A percentile compares a stretch with the other conserved stretches of the same genome.
Conservation (phyloP, 1,284 basidiomycete genomes). For the Ustilago shanxiensis region DNA sequence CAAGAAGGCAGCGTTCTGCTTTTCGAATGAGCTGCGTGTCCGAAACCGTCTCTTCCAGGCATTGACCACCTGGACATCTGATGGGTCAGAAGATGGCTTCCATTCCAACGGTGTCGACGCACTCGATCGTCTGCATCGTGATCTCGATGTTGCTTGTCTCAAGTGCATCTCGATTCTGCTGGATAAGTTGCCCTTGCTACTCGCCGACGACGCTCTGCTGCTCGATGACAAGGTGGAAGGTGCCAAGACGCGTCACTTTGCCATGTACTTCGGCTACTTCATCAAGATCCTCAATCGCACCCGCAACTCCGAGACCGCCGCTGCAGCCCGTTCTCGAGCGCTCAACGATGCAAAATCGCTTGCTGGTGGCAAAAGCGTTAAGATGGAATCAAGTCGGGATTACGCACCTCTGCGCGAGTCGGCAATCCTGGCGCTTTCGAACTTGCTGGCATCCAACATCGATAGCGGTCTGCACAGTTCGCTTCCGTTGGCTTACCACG, state of each 20-base stretch:
- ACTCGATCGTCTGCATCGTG: conserved; percentile 60
- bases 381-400: conserved; percentile 26
- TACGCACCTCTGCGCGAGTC: conserved; percentile 55
- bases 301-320: conserved; percentile 42
- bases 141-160: conserved; percentile 64
- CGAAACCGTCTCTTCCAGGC: conserved; percentile 66
- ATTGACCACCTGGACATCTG: conserved; percentile 64
- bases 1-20: conserved; percentile 59
- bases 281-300: conserved; percentile 67
- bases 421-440: conserved; percentile 76
- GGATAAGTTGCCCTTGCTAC: conserved; percentile 61
- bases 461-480: conserved; percentile 91
- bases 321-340: conserved; percentile 24
- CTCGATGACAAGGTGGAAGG: conserved; percentile 67
- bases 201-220: conserved; percentile 64
- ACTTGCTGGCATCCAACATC: conserved; percentile 85
- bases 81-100: conserved; percentile 50
- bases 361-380: conserved; percentile 21
- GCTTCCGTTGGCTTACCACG: conserved; percentile 82
- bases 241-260: conserved; percentile 65
- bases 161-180: conserved; percentile 63
- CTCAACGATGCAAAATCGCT: conserved; percentile 20
- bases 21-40: conserved; percentile 63
- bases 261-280: conserved; percentile 64
- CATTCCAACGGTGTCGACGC: conserved; percentile 33